Percentiles rank a stretch among this genome's conserved stretches.
These are phyloP conservation scores for Naganishia sp. DNA, from an alignment of 1,284 basidiomycete genomes.

Conservation along the genomic window DNA sequence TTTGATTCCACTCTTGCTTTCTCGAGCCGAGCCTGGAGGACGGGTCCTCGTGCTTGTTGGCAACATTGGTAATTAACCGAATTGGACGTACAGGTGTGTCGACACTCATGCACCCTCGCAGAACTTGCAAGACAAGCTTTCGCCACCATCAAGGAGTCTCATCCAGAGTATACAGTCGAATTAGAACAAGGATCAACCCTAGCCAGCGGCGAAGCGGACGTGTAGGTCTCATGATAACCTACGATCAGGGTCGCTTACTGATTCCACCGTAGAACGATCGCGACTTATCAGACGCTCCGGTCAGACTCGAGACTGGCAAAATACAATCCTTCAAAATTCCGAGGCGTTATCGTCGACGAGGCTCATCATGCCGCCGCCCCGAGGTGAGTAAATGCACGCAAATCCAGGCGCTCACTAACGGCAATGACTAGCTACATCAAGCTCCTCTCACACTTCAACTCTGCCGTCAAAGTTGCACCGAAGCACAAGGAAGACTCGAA, in stretches of 20 bases:
- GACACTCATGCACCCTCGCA: constrained; percentile 56
- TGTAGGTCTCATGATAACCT: constrained; percentile 59
- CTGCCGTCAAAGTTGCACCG: constrained; percentile 39
- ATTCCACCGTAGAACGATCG: constrained; percentile 67
- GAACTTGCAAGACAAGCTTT: constrained; percentile 88
- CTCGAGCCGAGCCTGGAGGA: constrained; percentile 36
- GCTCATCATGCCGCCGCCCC: constrained; percentile 93
- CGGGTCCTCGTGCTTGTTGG: constrained; percentile 48
- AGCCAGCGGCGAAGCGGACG: constrained; percentile 79
- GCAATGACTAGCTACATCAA: constrained; percentile 64
- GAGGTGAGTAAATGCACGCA: constrained; percentile 61
- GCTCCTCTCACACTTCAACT: constrained; percentile 74
- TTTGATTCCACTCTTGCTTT: constrained; percentile 25
- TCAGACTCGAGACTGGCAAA: constrained; percentile 70
- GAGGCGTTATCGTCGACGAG: constrained; percentile 86
- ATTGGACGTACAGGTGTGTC: not conserved
- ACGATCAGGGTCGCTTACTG: constrained; percentile 1
- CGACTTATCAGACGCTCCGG: constrained; percentile 86
- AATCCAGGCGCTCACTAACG: no score
- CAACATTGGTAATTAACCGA: constrained; percentile 36
- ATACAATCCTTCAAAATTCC: constrained; percentile 71
- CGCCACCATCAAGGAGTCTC: constrained; percentile 66
- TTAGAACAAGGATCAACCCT: constrained; percentile 82
- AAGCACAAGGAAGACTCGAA: no score
- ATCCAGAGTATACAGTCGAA: constrained; percentile 77